Conservation (phyloP, 441 rosid genomes). For the Eutrema salsugineum region DNA sequence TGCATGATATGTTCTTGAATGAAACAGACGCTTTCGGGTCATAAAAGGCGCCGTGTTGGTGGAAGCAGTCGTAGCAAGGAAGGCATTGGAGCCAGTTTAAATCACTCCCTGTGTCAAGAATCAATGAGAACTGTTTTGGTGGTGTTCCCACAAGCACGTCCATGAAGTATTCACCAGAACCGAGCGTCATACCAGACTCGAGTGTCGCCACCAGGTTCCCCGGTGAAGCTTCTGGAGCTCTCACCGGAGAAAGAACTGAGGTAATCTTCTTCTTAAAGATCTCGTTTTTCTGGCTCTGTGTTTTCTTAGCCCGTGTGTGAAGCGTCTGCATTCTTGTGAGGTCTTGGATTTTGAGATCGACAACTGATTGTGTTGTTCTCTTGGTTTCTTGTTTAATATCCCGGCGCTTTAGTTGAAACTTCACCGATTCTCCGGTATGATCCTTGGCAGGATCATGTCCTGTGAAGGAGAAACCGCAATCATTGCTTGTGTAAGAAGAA, state of each 20-base stretch:
- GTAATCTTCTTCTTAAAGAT: background rate
- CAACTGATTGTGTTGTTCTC: slow-evolving; percentile 39
- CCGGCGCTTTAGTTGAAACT: slow-evolving; percentile 47
- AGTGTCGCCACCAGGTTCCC: slow-evolving; percentile 66
- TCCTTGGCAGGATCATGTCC: slow-evolving; percentile 19
- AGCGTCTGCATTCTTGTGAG: slow-evolving; percentile 56
- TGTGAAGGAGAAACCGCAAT: slow-evolving; percentile 41
- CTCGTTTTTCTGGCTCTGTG: slow-evolving; percentile 46
- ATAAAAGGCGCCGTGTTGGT: slow-evolving; percentile 57
- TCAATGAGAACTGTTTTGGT: slow-evolving; percentile 68
- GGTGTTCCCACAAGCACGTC: slow-evolving; percentile 82
- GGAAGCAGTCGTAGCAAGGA: slow-evolving; percentile 65
- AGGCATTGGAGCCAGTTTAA: slow-evolving; percentile 81
- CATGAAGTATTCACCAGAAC: slow-evolving; percentile 83
- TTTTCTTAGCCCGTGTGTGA: slow-evolving; percentile 45
- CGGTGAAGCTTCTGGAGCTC: slow-evolving; percentile 30
- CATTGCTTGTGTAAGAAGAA: slow-evolving; percentile 41
- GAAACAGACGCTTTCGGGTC: slow-evolving; percentile 54
- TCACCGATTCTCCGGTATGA: slow-evolving; percentile 33
- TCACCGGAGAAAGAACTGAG: slow-evolving; percentile 15
- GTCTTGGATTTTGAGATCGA: slow-evolving; percentile 49
- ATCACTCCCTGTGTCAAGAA: slow-evolving; percentile 86
- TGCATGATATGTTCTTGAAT: slow-evolving; percentile 50
- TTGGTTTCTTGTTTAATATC: background rate
- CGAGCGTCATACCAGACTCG: slow-evolving; percentile 65